Percentiles rank a stretch among this genome's conserved stretches.
Evolutionary conservation across 1,284 basidiomycete species (phyloP).

Genomic region (Neonothopanus nambi): DNA sequence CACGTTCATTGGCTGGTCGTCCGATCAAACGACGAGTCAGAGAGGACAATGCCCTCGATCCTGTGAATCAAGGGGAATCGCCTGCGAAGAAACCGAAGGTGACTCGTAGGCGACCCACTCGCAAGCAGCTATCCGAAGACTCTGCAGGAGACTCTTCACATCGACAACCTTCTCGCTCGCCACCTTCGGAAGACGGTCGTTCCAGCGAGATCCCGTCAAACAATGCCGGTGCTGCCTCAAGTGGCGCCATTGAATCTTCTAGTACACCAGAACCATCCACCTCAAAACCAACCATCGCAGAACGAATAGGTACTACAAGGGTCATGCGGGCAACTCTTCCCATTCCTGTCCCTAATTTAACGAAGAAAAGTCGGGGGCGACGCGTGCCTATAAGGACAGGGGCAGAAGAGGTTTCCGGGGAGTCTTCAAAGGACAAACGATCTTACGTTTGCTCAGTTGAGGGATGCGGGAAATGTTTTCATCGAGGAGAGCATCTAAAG

Average conservation of each 20-base stretch:
- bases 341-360: constrained; percentile 69
- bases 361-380: constrained; percentile 71
- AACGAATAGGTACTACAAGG: constrained; percentile 11
- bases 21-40: constrained; percentile 8
- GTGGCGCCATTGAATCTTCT: too few relatives aligned
- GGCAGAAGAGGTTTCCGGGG: constrained; percentile 38
- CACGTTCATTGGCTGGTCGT: constrained; percentile 10
- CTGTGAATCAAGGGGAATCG: not conserved
- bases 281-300: not conserved
- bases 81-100: too few relatives aligned
- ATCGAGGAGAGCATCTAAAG: constrained; percentile 77
- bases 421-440: constrained; percentile 1
- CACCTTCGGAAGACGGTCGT: too few relatives aligned
- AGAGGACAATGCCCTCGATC: constrained; percentile 5
- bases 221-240: too few relatives aligned
- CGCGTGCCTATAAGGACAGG: constrained; percentile 48
- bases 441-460: constrained; percentile 26
- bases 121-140: too few relatives aligned
- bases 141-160: too few relatives aligned
- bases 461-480: constrained; percentile 80
- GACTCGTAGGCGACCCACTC: too few relatives aligned
- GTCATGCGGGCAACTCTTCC: constrained; percentile 39
- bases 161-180: too few relatives aligned
- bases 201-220: too few relatives aligned
- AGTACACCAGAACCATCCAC: not conserved